phyloP scores from a whole-genome alignment of 2,329 filamentous ascomycete genomes.

The Colletotrichum tamarilloi region DNA sequence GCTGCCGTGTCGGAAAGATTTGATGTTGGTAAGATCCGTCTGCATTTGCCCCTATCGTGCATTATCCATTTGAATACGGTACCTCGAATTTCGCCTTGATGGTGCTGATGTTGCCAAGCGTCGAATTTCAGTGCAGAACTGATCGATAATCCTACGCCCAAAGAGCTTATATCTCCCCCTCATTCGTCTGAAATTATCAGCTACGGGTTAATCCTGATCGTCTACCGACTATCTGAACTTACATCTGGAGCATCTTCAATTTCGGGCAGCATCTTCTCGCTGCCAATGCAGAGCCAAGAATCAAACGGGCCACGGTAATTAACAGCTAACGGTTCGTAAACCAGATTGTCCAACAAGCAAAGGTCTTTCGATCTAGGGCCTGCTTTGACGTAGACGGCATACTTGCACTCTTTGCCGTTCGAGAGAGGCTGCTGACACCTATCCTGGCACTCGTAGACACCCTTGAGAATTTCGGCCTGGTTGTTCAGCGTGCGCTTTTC shows the following conservation, averaged over 20 bases:
- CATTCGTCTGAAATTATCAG: too few species aligned
- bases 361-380: background rate
- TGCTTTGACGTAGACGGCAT: background rate
- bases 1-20: too few species aligned
- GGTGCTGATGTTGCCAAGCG: too few species aligned
- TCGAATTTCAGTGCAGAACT: too few species aligned
- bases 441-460: background rate
- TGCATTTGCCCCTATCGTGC: too few species aligned
- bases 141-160: too few species aligned
- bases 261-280: background rate
- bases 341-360: background rate
- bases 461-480: background rate
- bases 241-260: background rate
- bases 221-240: background rate
- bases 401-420: background rate
- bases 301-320: background rate
- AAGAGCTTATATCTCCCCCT: too few species aligned
- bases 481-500: background rate
- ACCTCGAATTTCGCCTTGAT: too few species aligned
- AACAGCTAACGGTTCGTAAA: too few species aligned
- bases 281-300: background rate
- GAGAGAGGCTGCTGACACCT: background rate
- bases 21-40: too few species aligned
- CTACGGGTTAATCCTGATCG: too few species aligned
- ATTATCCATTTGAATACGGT: too few species aligned